phyloP scores from a whole-genome alignment of 495 filamentous ascomycete species.

The Chaetomium cochliodes region DNA sequence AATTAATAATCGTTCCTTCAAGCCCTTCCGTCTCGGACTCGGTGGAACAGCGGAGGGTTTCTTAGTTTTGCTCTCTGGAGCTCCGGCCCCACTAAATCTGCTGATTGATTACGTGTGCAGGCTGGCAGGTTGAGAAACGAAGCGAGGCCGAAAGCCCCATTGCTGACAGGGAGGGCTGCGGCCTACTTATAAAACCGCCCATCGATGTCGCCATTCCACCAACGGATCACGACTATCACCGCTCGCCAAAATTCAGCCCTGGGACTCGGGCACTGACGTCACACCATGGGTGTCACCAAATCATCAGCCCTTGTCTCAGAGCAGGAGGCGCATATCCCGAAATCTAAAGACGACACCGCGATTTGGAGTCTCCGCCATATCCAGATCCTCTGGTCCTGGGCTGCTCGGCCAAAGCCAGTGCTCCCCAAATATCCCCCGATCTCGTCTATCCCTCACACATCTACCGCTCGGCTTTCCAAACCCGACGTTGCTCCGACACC shows the following conservation, averaged over 20 bases:
- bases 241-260: not conserved
- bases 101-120: not conserved
- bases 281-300: not conserved
- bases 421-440: constrained; percentile 22
- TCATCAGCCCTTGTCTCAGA: not conserved
- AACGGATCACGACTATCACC: constrained; percentile 11
- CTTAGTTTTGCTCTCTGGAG: not conserved
- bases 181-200: not conserved
- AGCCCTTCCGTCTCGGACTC: not conserved
- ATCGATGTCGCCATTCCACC: not conserved
- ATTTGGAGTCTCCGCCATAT: constrained; percentile 23
- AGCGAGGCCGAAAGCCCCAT: too few relatives aligned
- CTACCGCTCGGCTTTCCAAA: constrained; percentile 31
- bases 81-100: not conserved
- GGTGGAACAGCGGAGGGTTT: constrained; percentile 9
- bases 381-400: constrained; percentile 24
- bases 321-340: constrained; percentile 4
- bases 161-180: too few relatives aligned
- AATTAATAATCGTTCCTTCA: too few relatives aligned
- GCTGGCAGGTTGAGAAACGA: not conserved
- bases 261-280: not conserved
- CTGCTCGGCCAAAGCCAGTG: constrained; percentile 5
- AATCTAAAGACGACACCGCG: constrained; percentile 21
- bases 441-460: constrained; percentile 30
- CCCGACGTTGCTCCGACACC: constrained; percentile 31